phyloP scores from a whole-genome alignment of 2,329 filamentous ascomycete genomes.

The Fusarium siculi region DNA sequence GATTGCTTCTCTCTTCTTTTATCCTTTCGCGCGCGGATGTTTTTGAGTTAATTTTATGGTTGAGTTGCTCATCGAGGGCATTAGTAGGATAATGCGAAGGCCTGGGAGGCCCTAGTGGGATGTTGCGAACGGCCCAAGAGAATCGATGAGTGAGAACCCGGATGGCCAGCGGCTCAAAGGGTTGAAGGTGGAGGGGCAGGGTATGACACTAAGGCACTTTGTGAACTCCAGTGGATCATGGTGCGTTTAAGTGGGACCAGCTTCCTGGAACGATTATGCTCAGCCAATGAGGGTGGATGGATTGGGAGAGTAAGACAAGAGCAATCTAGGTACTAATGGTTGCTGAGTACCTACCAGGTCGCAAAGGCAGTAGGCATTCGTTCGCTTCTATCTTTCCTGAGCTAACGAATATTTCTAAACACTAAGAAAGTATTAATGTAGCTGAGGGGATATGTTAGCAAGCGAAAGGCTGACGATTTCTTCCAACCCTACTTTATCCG shows the following conservation, averaged over 20 bases:
- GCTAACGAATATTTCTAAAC: not conserved
- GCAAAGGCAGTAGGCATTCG: not conserved
- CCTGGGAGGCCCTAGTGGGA: slow-evolving; percentile 30
- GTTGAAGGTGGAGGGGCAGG: slow-evolving; percentile 36
- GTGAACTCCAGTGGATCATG: slow-evolving; percentile 20
- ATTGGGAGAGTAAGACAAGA: slow-evolving; percentile 10
- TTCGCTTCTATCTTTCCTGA: not conserved
- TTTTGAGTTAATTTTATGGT: not conserved
- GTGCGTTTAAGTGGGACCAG: slow-evolving; percentile 9
- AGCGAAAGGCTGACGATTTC: not conserved
- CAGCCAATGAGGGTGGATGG: slow-evolving; percentile 24
- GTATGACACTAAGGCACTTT: slow-evolving; percentile 27
- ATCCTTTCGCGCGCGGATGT: not conserved
- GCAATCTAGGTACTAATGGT: not conserved
- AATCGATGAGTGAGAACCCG: slow-evolving; percentile 43
- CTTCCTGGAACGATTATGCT: not conserved
- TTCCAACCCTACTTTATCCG: not conserved
- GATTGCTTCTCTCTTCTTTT: slow-evolving; percentile 10
- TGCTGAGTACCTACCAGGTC: not conserved
- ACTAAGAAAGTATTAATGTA: not conserved
- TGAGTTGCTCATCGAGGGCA: slow-evolving; percentile 17
- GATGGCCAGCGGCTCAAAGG: slow-evolving; percentile 43
- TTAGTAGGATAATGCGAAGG: slow-evolving; percentile 17
- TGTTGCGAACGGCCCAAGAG: slow-evolving; percentile 35
- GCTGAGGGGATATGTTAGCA: not conserved